Evolutionary conservation across 2,329 filamentous ascomycete genomes (phyloP).

Genomic region (Paecilomyces variotii): DNA sequence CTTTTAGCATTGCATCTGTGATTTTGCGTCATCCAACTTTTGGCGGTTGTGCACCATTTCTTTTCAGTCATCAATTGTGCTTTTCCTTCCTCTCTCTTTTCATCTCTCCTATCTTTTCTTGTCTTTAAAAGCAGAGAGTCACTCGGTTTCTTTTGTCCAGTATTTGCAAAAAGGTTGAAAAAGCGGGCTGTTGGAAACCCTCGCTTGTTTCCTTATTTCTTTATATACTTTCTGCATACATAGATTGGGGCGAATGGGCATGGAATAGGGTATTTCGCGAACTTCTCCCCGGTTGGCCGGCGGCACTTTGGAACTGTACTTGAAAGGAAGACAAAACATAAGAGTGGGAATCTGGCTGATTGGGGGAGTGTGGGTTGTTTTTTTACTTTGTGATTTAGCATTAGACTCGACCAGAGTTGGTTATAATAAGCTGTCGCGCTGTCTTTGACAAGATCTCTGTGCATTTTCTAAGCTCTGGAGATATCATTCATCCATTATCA

Average conservation of each 20-base stretch:
- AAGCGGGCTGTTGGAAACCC: background rate
- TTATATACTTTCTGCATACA: conserved; percentile 11
- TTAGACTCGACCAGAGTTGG: conserved; percentile 4
- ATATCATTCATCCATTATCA: too few relatives aligned
- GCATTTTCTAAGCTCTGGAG: too few relatives aligned
- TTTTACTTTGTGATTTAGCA: conserved; percentile 10
- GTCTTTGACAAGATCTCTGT: background rate
- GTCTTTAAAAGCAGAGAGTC: conserved; percentile 4
- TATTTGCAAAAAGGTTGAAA: background rate
- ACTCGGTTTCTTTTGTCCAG: background rate
- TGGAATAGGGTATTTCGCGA: background rate
- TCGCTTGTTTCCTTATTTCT: conserved; percentile 10
- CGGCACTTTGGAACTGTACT: conserved; percentile 14
- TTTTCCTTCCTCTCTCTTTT: background rate
- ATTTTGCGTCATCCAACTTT: conserved; percentile 4
- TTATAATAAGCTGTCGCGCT: background rate
- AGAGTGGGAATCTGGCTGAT: conserved; percentile 6
- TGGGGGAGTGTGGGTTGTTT: conserved; percentile 9
- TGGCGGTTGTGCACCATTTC: conserved; percentile 3
- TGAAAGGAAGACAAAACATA: conserved; percentile 12
- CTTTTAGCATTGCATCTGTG: conserved; percentile 6
- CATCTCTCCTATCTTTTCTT: conserved; percentile 2
- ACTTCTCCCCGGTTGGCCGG: conserved; percentile 17
- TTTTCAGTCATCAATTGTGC: conserved; percentile 5
- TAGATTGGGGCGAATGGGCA: background rate